Evolutionary conservation across 768 basidiomycete species (phyloP).

Genomic region (Auricularia cornea): DNA sequence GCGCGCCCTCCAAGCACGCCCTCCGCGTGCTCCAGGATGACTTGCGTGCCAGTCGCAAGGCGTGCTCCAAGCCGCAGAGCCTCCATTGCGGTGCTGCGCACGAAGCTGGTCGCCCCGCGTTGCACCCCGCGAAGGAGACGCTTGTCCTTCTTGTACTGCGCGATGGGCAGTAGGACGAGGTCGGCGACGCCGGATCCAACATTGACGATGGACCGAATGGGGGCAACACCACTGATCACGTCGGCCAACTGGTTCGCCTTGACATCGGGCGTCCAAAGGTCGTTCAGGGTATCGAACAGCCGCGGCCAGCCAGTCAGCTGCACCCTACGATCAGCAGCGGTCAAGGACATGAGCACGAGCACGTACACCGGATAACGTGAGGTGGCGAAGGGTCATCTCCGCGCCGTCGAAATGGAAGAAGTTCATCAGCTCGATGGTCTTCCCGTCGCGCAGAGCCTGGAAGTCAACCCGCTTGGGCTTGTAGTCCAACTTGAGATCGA

Average conservation of each 20-base stretch:
- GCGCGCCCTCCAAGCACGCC: constrained; percentile 63
- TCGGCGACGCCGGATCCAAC: constrained; percentile 97
- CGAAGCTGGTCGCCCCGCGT: constrained; percentile 86
- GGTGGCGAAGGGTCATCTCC: constrained; percentile 93
- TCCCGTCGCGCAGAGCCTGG: constrained; percentile 78
- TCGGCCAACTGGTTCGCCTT: constrained; percentile 97
- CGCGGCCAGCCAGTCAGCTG: constrained; percentile 91
- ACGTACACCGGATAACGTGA: constrained; percentile 84
- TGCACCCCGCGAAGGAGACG: constrained; percentile 88
- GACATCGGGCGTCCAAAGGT: constrained; percentile 98
- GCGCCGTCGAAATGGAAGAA: constrained; percentile 99
- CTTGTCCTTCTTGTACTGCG: constrained; percentile 96
- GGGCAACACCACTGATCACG: constrained; percentile 92
- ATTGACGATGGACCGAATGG: constrained; percentile 93
- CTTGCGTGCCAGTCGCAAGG: constrained; percentile 94
- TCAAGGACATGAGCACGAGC: neutral
- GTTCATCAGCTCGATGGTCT: constrained; percentile 96
- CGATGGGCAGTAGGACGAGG: constrained; percentile 88
- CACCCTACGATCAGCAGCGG: neutral
- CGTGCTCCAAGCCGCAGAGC: constrained; percentile 91
- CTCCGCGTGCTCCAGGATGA: constrained; percentile 94
- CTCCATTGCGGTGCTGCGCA: constrained; percentile 91
- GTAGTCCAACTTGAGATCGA: constrained; percentile 94
- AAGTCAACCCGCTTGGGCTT: constrained; percentile 97
- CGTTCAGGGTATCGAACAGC: constrained; percentile 87